phyloP scores from a whole-genome alignment of 2,329 filamentous ascomycete genomes.

The Alternaria hordeiaustralica region DNA sequence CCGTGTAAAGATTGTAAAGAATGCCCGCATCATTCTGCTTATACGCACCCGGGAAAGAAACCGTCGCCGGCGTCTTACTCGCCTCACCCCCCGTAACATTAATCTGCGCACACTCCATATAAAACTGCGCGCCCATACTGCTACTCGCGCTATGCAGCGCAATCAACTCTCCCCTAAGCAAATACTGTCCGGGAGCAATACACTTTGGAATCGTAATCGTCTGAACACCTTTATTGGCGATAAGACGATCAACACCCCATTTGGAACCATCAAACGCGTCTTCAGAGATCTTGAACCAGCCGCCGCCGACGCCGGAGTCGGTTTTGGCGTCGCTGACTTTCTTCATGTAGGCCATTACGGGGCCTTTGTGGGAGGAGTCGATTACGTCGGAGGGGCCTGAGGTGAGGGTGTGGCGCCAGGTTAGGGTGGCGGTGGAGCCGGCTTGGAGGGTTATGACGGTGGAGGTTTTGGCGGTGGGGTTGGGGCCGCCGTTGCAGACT shows the following conservation, averaged over 20 bases:
- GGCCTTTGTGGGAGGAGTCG: conserved; percentile 63
- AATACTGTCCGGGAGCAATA: conserved; percentile 49
- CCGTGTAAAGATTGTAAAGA: conserved; percentile 38
- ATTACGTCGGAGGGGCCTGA: conserved; percentile 60
- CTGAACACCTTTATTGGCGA: conserved; percentile 53
- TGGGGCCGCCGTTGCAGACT: conserved; percentile 65
- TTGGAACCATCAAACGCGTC: conserved; percentile 46
- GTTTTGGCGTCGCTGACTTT: conserved; percentile 59
- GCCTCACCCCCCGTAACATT: conserved; percentile 37
- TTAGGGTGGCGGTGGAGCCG: conserved; percentile 59
- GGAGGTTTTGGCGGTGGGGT: conserved; percentile 49
- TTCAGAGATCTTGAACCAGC: conserved; percentile 29
- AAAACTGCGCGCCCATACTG: conserved; percentile 52
- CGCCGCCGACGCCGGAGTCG: conserved; percentile 35
- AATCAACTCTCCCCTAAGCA: conserved; percentile 54
- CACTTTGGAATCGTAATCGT: conserved; percentile 46
- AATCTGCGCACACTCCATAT: conserved; percentile 48
- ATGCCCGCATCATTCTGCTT: conserved; percentile 39
- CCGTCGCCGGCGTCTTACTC: conserved; percentile 34
- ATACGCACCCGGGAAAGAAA: conserved; percentile 45
- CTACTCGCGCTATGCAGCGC: conserved; percentile 49
- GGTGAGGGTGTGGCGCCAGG: conserved; percentile 65
- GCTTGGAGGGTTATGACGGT: conserved; percentile 51
- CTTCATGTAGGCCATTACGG: conserved; percentile 64
- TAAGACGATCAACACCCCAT: conserved; percentile 46